Conservation (phyloP, 208 protist species). For the Porcisia hertigi region DNA sequence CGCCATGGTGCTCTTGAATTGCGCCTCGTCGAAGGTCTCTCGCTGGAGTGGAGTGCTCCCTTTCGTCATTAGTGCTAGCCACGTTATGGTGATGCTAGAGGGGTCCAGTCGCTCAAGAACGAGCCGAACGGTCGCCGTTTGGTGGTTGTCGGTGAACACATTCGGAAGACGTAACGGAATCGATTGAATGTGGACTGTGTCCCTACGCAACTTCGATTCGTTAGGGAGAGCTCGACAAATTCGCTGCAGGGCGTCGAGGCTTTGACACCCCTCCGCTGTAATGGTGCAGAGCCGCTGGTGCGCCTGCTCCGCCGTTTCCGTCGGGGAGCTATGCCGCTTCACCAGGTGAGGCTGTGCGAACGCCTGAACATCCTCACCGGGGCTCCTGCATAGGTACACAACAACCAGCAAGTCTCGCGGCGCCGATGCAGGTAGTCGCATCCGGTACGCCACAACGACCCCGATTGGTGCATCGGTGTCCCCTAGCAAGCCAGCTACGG, state of each 20-base stretch:
- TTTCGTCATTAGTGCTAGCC: constrained; percentile 37
- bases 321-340: constrained; percentile 10
- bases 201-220: constrained; percentile 8
- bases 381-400: constrained; percentile 40
- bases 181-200: constrained; percentile 9
- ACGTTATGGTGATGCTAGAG: constrained; percentile 30
- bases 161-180: constrained; percentile 22
- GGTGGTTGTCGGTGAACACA: constrained; percentile 44
- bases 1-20: constrained; percentile 39
- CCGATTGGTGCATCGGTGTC: constrained; percentile 37
- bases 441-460: constrained; percentile 34
- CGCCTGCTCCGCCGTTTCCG: constrained; percentile 30
- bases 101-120: constrained; percentile 29
- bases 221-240: constrained; percentile 23
- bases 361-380: constrained; percentile 27
- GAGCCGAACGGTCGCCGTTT: constrained; percentile 36
- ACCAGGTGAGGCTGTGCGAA: constrained; percentile 44
- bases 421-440: constrained; percentile 19
- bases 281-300: constrained; percentile 44
- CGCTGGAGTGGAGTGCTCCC: constrained; percentile 46
- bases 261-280: constrained; percentile 26
- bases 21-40: constrained; percentile 40
- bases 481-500: constrained; percentile 45
- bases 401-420: constrained; percentile 45
- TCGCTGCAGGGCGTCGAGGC: constrained; percentile 31